Evolutionary conservation across 768 basidiomycete species (phyloP).

Genomic region (Russula abietina): DNA sequence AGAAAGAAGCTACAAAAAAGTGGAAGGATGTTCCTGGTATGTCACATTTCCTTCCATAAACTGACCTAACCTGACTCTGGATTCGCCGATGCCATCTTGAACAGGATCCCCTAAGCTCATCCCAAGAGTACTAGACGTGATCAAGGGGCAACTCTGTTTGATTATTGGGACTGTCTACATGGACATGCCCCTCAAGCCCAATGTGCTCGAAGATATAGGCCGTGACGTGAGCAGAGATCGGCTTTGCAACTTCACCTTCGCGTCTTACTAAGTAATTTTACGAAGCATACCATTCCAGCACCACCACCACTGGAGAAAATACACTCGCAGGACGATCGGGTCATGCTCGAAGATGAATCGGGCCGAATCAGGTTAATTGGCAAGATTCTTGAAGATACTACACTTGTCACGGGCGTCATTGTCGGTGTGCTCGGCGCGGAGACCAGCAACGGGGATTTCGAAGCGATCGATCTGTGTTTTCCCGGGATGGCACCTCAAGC

Average conservation of each 20-base stretch:
- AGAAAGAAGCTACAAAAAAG: conserved; percentile 41
- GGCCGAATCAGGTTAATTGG: conserved; percentile 89
- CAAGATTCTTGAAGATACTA: conserved; percentile 49
- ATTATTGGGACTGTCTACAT: conserved; percentile 94
- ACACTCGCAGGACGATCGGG: conserved; percentile 65
- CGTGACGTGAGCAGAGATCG: conserved; percentile 65
- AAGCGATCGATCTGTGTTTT: conserved; percentile 84
- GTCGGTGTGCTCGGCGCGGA: conserved; percentile 88
- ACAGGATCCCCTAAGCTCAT: conserved; percentile 65
- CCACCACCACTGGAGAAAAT: conserved; percentile 73
- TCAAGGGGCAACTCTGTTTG: conserved; percentile 80
- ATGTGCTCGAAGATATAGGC: conserved; percentile 92
- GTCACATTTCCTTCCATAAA: conserved; percentile 5
- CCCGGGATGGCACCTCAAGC: conserved; percentile 73
- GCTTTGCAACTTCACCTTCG: background rate
- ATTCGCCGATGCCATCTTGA: background rate
- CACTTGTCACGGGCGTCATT: conserved; percentile 87
- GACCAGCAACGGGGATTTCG: conserved; percentile 84
- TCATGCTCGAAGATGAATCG: conserved; percentile 95
- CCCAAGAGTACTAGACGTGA: conserved; percentile 81
- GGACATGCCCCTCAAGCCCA: conserved; percentile 98
- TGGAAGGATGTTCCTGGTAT: conserved; percentile 47
- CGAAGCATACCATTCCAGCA: conserved; percentile 75
- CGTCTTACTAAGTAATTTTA: conserved; percentile 6
- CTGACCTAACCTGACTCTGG: too few species aligned